Percentiles rank a stretch among this genome's conserved stretches.
Conservation (phyloP, 176 grass and related monocot genomes). For the Poa pratensis region DNA sequence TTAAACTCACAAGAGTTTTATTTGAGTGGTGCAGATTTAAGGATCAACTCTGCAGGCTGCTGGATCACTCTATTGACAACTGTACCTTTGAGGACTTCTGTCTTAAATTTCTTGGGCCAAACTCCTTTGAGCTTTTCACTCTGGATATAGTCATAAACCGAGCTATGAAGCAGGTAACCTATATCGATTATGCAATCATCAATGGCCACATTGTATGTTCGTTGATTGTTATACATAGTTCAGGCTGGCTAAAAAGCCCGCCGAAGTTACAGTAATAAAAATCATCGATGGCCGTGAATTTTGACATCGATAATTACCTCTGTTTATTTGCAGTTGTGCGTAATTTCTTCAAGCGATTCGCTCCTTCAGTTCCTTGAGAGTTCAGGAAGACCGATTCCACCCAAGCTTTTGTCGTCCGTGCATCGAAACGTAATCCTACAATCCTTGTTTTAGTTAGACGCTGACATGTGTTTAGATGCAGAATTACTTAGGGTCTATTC, state of each 20-base stretch:
- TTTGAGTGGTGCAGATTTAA: conserved; percentile 51
- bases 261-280: too few relatives aligned
- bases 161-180: conserved; percentile 51
- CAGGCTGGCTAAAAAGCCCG: too few relatives aligned
- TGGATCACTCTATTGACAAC: conserved; percentile 32
- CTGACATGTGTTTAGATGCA: not conserved
- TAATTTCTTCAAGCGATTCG: conserved; percentile 22
- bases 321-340: conserved; percentile 46
- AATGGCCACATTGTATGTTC: too few relatives aligned
- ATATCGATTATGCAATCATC: not conserved
- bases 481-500: not conserved
- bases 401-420: not conserved
- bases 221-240: too few relatives aligned
- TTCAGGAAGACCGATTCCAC: not conserved
- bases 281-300: not conserved
- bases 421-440: conserved; percentile 34
- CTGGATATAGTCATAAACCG: conserved; percentile 45
- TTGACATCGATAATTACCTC: not conserved
- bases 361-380: conserved; percentile 19
- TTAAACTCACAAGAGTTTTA: not conserved
- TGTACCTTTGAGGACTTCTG: conserved; percentile 50
- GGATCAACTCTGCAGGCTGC: conserved; percentile 37
- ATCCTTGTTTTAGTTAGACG: not conserved
- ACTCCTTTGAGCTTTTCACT: conserved; percentile 59
- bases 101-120: conserved; percentile 46